These are phyloP conservation scores for Suillus bovinus DNA, from an alignment of 768 basidiomycete genomes.

Conservation along the genomic window DNA sequence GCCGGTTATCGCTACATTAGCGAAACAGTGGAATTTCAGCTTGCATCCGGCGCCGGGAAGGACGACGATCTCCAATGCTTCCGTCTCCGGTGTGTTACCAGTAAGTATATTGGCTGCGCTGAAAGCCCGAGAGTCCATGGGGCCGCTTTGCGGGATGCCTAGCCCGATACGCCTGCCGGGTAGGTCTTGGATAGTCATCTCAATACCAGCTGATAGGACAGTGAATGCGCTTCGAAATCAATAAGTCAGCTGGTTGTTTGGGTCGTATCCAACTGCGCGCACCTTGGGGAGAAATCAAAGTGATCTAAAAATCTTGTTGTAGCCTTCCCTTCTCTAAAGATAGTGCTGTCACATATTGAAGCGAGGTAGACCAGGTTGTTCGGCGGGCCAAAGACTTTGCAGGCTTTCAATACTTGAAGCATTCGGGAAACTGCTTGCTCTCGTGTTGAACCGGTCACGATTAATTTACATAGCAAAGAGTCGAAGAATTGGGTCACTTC, in stretches of 20 bases:
- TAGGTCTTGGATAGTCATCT: constrained; percentile 58
- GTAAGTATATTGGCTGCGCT: constrained; percentile 57
- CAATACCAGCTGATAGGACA: constrained; percentile 54
- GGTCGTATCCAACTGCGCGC: constrained; percentile 5
- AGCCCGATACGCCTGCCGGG: constrained; percentile 52
- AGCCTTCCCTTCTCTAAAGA: constrained; percentile 43
- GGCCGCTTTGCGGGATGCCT: constrained; percentile 64
- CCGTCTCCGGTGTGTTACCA: constrained; percentile 49
- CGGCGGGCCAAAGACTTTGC: constrained; percentile 54
- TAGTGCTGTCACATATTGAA: constrained; percentile 40
- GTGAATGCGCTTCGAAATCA: constrained; percentile 43
- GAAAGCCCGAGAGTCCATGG: constrained; percentile 63
- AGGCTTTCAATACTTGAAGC: constrained; percentile 35
- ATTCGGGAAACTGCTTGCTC: constrained; percentile 48
- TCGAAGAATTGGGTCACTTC: constrained; percentile 55
- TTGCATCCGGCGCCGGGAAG: constrained; percentile 44
- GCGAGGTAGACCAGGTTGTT: constrained; percentile 58
- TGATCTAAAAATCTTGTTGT: constrained; percentile 51
- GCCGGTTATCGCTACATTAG: constrained; percentile 59
- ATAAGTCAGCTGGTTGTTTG: neutral
- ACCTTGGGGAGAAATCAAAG: constrained; percentile 46
- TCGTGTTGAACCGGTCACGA: constrained; percentile 50
- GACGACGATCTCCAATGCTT: constrained; percentile 56
- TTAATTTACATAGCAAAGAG: constrained; percentile 59
- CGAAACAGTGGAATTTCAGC: constrained; percentile 48